Base-by-base conservation (phyloP, 192 early-diverging fungal genomes). In the Entomortierella chlamydospora region DNA sequence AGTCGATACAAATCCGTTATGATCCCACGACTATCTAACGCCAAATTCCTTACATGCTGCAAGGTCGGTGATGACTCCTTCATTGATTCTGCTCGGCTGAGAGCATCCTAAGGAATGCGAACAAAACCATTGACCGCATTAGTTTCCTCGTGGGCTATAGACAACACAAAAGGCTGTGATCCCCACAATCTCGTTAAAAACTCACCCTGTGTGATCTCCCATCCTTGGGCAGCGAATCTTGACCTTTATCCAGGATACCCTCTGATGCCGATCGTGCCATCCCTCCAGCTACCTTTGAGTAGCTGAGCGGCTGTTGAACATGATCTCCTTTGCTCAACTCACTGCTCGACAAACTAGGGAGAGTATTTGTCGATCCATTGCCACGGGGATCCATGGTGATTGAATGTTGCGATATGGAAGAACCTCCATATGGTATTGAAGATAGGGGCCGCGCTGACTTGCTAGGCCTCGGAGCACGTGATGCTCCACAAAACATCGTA, bases 401-500 rank as follows among this genome's bases (percentile, higher is more conserved):
- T 42, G 26, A 0, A 41, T 28, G 31, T 41, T 52, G 63, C 23
- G 23, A 25, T 20, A 49, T 22, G 43, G 22, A 2, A 2, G 45
- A 11, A 34, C 26, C 45, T 26, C 58, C 52, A 43, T 39, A 41
- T 15, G 29, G n/a, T 28, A 58, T 45, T 6, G 56, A 51, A 20
- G 39, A 30, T 0, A 42, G 66, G 6, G 43, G 17, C 4, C 68
- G 51, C 12, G 29, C 29, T 29, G 54, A 37, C 30, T 51, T 61
- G 0, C 61, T 52, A 56, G 31, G 37, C 18, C 76, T 28, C 10
- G 76, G 76, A 0, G 68, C 76, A 29, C 68, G 59, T 0, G 87
- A 89, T 31, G 71, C 57, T 4, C 76, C 57, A 63, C 84, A 81
- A 13, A 69, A 69, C 37, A 86, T 54, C 0, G 80, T 79, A 30